phyloP scores from a whole-genome alignment of 2,329 filamentous ascomycete genomes.

The Neofusicoccum laricinum region DNA sequence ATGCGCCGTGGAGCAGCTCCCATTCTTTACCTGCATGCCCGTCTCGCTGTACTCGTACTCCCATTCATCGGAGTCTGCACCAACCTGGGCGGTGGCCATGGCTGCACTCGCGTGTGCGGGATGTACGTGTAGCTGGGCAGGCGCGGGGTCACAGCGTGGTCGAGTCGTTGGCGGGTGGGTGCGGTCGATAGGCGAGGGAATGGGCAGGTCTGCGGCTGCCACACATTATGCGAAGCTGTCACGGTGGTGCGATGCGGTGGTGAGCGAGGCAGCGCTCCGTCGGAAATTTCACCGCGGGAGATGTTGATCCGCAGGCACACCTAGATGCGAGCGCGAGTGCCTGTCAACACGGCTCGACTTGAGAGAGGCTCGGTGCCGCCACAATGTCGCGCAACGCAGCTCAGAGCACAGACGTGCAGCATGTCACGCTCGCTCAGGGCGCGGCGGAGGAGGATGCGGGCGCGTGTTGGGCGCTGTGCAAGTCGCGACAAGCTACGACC shows the following conservation, averaged over 20 bases:
- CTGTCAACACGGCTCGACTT: too few species aligned
- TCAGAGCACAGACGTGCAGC: background rate
- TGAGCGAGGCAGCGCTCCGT: background rate
- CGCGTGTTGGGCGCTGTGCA: background rate
- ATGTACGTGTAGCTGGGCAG: background rate
- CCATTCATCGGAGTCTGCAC: slow-evolving; percentile 47
- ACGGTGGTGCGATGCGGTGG: background rate
- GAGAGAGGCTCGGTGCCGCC: background rate
- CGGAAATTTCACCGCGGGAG: background rate
- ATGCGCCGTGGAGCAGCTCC: slow-evolving; percentile 1
- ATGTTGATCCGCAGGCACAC: background rate
- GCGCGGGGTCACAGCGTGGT: background rate
- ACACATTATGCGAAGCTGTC: background rate
- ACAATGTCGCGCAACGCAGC: background rate
- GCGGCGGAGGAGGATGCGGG: too few species aligned
- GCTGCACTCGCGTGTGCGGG: background rate
- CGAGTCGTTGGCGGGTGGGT: background rate
- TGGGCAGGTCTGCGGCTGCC: background rate
- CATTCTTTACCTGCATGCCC: slow-evolving; percentile 48
- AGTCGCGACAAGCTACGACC: slow-evolving; percentile 13
- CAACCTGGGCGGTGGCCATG: slow-evolving; percentile 6
- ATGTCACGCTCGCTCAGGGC: background rate
- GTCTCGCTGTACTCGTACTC: slow-evolving; percentile 59
- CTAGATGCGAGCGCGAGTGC: background rate
- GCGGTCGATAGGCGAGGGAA: background rate